Evolutionary conservation across 202 grass and related monocot species (phyloP).

Genomic region (Carex arenaria): DNA sequence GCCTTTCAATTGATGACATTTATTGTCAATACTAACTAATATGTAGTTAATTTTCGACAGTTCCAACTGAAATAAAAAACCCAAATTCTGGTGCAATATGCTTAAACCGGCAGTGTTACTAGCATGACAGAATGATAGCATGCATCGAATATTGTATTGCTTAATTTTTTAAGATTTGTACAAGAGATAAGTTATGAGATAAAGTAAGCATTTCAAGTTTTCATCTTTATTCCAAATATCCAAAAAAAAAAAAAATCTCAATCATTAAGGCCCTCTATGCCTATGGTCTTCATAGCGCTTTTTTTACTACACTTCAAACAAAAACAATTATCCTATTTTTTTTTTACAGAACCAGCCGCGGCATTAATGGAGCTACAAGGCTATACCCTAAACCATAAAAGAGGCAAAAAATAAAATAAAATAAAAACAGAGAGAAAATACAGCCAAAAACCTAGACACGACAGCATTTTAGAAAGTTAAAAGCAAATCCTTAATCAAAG

Average conservation of each 20-base stretch:
- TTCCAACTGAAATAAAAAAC: neutral
- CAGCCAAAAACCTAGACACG: conserved; percentile 15
- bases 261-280: conserved; percentile 5
- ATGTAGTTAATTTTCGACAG: neutral
- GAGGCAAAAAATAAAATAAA: neutral
- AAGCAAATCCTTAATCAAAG: conserved; percentile 30
- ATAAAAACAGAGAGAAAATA: conserved; percentile 10
- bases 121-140: neutral
- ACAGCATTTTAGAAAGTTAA: neutral
- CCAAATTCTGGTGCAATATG: neutral
- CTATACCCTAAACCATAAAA: conserved; percentile 6
- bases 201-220: neutral
- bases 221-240: conserved; percentile 18
- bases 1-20: neutral
- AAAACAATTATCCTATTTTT: conserved; percentile 20
- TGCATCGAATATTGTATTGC: neutral
- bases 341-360: conserved; percentile 4
- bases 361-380: conserved; percentile 1
- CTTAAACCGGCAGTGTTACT: neutral
- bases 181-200: neutral
- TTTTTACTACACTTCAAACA: conserved; percentile 15
- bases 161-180: neutral
- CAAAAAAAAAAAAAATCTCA: neutral
- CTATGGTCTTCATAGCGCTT: conserved; percentile 8
- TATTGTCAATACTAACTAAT: neutral